Percentiles rank a stretch among this genome's conserved stretches.
These are phyloP conservation scores for Epichloe coenophiala DNA, from an alignment of 2,329 filamentous ascomycete species.

Conservation along the genomic window DNA sequence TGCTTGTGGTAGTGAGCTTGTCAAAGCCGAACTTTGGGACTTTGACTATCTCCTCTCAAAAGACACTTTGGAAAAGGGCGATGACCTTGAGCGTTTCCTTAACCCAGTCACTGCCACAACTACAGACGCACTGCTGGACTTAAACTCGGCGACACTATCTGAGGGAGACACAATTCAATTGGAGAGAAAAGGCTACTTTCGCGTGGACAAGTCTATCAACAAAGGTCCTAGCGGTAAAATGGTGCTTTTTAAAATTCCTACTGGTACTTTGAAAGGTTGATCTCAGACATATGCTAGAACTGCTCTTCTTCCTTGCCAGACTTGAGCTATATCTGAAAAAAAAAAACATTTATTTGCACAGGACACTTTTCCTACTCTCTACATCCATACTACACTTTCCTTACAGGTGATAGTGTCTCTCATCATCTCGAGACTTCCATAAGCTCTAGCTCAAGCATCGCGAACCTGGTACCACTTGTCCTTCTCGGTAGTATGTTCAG, in stretches of 20 bases:
- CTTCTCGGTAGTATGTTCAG: too few relatives aligned
- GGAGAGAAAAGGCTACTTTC: slow-evolving; percentile 1
- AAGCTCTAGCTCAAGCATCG: too few relatives aligned
- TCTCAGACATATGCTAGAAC: too few relatives aligned
- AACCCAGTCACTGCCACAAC: not conserved
- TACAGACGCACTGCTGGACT: not conserved
- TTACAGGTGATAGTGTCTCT: too few relatives aligned
- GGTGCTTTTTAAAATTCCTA: slow-evolving; percentile 2
- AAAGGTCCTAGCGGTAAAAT: not conserved
- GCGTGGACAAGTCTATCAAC: not conserved
- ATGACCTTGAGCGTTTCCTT: not conserved
- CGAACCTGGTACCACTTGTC: too few relatives aligned
- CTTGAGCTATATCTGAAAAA: too few relatives aligned
- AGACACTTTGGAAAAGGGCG: not conserved
- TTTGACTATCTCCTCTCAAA: slow-evolving; percentile 1
- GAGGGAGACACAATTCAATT: not conserved
- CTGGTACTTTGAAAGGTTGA: not conserved
- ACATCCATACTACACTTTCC: too few relatives aligned
- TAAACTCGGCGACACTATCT: not conserved
- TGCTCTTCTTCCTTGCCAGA: too few relatives aligned
- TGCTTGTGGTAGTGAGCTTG: not conserved
- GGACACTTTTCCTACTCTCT: too few relatives aligned
- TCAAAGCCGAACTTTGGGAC: not conserved
- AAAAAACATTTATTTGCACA: too few relatives aligned
- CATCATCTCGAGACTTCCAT: too few relatives aligned